These are phyloP conservation scores for Zhuliangozyma blackwelliae DNA, from an alignment of 1,139 yeast species.

Conservation along the genomic window DNA sequence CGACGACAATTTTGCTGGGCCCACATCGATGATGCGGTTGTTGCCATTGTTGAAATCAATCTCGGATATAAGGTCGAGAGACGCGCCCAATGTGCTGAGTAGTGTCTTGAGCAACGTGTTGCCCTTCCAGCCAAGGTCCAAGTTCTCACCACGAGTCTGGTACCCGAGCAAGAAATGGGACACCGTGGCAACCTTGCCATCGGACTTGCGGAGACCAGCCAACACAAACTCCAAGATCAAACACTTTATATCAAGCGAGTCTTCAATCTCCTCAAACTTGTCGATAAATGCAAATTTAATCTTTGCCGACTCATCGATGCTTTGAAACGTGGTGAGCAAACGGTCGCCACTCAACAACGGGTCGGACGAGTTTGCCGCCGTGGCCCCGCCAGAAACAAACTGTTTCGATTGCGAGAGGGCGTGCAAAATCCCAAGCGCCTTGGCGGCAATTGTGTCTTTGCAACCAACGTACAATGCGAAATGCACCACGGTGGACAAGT, in stretches of 20 bases:
- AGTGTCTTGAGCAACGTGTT: slow-evolving; percentile 56
- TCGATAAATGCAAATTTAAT: slow-evolving; percentile 71
- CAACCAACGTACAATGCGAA: slow-evolving; percentile 69
- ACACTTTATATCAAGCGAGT: slow-evolving; percentile 46
- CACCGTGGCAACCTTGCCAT: slow-evolving; percentile 44
- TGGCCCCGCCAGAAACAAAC: slow-evolving; percentile 26
- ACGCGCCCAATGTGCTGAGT: slow-evolving; percentile 43
- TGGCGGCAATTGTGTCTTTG: slow-evolving; percentile 45
- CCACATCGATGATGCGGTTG: slow-evolving; percentile 39
- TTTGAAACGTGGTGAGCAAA: slow-evolving; percentile 66
- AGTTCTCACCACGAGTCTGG: slow-evolving; percentile 30
- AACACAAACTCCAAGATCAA: slow-evolving; percentile 57
- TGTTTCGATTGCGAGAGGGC: slow-evolving; percentile 47
- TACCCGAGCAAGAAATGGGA: slow-evolving; percentile 80
- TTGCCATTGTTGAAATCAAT: slow-evolving; percentile 35
- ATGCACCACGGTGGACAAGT: slow-evolving; percentile 65
- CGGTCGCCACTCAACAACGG: slow-evolving; percentile 53
- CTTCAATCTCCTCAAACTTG: slow-evolving; percentile 52
- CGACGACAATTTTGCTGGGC: slow-evolving; percentile 56
- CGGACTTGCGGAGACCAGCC: slow-evolving; percentile 40
- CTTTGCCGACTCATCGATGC: slow-evolving; percentile 66
- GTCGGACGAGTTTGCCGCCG: slow-evolving; percentile 25
- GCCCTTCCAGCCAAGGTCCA: slow-evolving; percentile 14
- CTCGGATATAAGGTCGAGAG: slow-evolving; percentile 40
- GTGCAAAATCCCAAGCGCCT: slow-evolving; percentile 52